A percentile compares a stretch with the other conserved stretches of the same genome.
These are phyloP conservation scores for Voacanga thouarsii DNA, from an alignment of 257 asterid species.

Conservation along the genomic window DNA sequence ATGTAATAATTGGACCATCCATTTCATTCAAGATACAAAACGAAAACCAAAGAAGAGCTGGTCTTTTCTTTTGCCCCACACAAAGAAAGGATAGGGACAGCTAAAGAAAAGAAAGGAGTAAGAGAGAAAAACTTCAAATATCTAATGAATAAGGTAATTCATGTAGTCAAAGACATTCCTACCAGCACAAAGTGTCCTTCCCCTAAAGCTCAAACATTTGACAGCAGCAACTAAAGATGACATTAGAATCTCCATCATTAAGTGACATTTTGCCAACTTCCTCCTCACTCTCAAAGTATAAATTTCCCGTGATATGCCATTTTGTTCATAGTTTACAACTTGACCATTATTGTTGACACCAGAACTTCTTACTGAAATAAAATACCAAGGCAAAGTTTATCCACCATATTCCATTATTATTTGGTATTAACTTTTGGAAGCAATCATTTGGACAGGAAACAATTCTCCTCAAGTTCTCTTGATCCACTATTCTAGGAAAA, in stretches of 20 bases:
- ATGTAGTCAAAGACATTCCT: neutral
- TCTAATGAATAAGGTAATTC: neutral
- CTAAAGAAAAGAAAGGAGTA: neutral
- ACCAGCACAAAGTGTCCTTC: neutral
- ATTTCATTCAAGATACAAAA: neutral
- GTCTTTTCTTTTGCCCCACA: neutral
- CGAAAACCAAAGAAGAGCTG: neutral
- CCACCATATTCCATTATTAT: neutral
- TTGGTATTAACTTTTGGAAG: neutral
- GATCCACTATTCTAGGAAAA: neutral
- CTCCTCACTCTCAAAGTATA: neutral
- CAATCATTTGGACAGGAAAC: neutral
- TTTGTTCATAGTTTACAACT: neutral
- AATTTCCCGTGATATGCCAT: neutral
- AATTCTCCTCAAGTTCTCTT: neutral
- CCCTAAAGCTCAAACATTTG: neutral
- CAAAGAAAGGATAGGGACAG: neutral
- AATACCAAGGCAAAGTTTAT: neutral
- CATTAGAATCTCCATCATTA: neutral
- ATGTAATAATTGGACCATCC: neutral
- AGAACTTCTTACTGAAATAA: neutral
- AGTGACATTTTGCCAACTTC: neutral
- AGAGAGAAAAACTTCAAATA: neutral
- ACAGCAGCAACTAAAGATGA: neutral
- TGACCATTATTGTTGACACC: neutral